Evolutionary conservation across 495 filamentous ascomycete genomes (phyloP).

Genomic region (Neurospora sp.): DNA sequence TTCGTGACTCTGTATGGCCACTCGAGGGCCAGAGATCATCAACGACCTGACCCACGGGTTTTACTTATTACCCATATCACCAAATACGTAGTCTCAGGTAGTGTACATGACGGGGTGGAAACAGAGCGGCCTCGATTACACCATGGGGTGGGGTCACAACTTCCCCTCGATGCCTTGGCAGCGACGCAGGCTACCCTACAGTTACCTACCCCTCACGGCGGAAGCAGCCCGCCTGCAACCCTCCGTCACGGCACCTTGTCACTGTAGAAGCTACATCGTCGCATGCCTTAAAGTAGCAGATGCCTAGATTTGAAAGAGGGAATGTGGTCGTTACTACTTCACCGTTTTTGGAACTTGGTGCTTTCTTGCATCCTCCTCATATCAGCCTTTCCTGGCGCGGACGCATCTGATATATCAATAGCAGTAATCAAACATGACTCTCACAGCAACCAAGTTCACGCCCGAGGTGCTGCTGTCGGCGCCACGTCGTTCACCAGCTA

Average conservation of each 20-base stretch:
- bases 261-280: neutral
- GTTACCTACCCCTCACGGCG: neutral
- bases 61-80: no score
- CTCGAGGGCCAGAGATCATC: no score
- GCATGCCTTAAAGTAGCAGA: neutral
- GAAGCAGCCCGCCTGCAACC: neutral
- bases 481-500: slow-evolving; percentile 65
- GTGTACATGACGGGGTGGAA: neutral
- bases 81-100: no score
- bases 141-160: neutral
- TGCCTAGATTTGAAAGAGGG: neutral
- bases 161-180: neutral
- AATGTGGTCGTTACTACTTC: neutral
- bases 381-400: slow-evolving; percentile 2
- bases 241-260: neutral
- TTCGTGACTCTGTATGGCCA: no score
- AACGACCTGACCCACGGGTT: no score
- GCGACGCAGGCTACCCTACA: neutral
- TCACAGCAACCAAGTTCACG: slow-evolving; percentile 60
- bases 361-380: neutral
- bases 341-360: neutral
- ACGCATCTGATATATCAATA: neutral
- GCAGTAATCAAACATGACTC: slow-evolving; percentile 41
- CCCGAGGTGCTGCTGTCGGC: slow-evolving; percentile 78
- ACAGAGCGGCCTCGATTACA: neutral